Base-by-base conservation (phyloP, 805 yeast genomes). In the Komagataella ulmi region DNA sequence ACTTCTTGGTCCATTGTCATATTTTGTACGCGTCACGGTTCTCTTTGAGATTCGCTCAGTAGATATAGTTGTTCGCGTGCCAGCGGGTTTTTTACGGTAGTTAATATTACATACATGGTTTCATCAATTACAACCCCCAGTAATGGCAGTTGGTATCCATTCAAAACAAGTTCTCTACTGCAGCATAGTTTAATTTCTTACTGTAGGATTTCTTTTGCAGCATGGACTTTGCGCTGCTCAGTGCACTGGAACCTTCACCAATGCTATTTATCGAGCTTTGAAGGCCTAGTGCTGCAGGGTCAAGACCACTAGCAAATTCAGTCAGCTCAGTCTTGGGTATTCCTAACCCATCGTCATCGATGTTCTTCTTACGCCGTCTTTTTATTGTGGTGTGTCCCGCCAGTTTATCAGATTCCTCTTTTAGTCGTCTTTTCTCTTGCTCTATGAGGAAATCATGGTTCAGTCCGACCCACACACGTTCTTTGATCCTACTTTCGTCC, bases 181-280 rank as follows among this genome's bases (percentile, higher is more conserved):
- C 89, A 49, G 77, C 81, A 65, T 93, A 93, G 65, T 93, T 93
- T 65, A 93, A 85, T 72, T 93, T 93, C 68, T 83, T 85, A 24
- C 97, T 87, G 57, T 84, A 81, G 6, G 85, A 73, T 60, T 87
- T 83, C 65, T 82, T 85, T 56, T 79, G 77, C 45, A 91, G 63
- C 85, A 88, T 81, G 52, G 74, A 79, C 61, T 79, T 84, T 2
- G 93, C 93, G 61, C 85, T 82, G 50, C 85, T 95, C 1, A 85
- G 88, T 0, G 96, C 87, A 2, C 86, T 70, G 36, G 74, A 63
- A 47, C 70, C 76, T 53, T 74, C 79, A 19, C 70, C 74, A 36
- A 73, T 63, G 18, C 70, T 76, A 50, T 73, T 73, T 48, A 74
- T 55, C 1, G 77, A 76, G 19, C 70, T 70, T 45, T 70, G 65